phyloP scores from a whole-genome alignment of 371 early-diverging fungal genomes.

The Syncephalis fuscata region DNA sequence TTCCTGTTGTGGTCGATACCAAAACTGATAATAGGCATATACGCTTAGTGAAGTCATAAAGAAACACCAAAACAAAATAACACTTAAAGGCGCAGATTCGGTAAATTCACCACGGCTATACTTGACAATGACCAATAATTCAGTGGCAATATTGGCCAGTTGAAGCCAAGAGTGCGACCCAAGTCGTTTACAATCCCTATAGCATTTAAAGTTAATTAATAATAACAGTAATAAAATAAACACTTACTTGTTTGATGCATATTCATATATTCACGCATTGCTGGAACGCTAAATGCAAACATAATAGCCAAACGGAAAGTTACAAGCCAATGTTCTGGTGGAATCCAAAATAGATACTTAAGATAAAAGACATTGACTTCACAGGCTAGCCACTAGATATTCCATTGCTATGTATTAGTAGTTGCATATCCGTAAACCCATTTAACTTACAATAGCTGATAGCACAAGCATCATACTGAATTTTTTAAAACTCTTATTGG shows the following conservation, averaged over 20 bases:
- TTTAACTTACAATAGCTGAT: constrained; percentile 11
- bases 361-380: constrained; percentile 91
- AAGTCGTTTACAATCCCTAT: constrained; percentile 45
- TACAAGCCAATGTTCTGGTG: constrained; percentile 75
- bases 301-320: constrained; percentile 56
- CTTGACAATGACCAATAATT: constrained; percentile 76
- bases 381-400: constrained; percentile 39
- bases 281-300: constrained; percentile 75
- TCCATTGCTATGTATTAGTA: not conserved
- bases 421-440: too few relatives aligned
- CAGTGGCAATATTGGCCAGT: constrained; percentile 72
- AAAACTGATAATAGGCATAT: constrained; percentile 64
- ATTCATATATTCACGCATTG: constrained; percentile 82
- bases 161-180: constrained; percentile 87
- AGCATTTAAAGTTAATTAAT: too few relatives aligned
- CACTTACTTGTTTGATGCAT: constrained; percentile 51
- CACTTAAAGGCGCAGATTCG: constrained; percentile 51
- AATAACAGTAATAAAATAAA: not conserved
- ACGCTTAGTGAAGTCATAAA: constrained; percentile 31
- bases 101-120: constrained; percentile 76
- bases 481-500: constrained; percentile 21
- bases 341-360: constrained; percentile 87
- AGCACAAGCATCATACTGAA: constrained; percentile 16
- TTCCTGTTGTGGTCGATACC: not conserved
- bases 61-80: constrained; percentile 62